These are phyloP conservation scores for Cadophora sp. DNA, from an alignment of 2,329 filamentous ascomycete genomes.

Conservation along the genomic window DNA sequence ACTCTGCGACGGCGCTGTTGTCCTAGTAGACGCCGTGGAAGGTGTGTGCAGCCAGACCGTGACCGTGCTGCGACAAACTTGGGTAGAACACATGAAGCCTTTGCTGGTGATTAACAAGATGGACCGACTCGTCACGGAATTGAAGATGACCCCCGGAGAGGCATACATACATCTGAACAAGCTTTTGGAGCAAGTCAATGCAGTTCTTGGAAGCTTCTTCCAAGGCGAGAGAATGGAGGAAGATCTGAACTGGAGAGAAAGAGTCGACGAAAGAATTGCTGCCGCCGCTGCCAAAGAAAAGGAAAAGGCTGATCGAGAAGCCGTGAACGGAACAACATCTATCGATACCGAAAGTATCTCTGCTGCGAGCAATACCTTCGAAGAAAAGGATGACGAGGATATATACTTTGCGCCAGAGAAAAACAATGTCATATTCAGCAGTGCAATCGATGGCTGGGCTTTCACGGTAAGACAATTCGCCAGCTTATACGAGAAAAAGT, in stretches of 20 bases:
- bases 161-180: conserved; percentile 90
- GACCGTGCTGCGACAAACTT: conserved; percentile 92
- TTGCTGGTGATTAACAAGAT: conserved; percentile 98
- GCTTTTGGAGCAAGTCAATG: conserved; percentile 94
- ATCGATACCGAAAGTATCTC: conserved; percentile 58
- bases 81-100: conserved; percentile 94
- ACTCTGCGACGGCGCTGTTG: conserved; percentile 91
- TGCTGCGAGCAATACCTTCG: conserved; percentile 71
- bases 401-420: conserved; percentile 98
- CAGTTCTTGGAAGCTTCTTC: conserved; percentile 96
- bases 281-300: conserved; percentile 71
- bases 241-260: conserved; percentile 93
- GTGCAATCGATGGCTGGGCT: conserved; percentile 98
- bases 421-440: conserved; percentile 99
- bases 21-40: conserved; percentile 95
- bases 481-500: conserved; percentile 91
- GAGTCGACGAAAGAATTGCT: conserved; percentile 84
- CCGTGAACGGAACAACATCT: conserved; percentile 44
- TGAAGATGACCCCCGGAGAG: conserved; percentile 90
- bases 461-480: conserved; percentile 97
- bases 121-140: conserved; percentile 90
- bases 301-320: conserved; percentile 47
- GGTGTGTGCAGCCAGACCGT: conserved; percentile 99
- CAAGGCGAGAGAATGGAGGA: conserved; percentile 99
- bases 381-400: conserved; percentile 94